These are phyloP conservation scores for Quercus dentata DNA, from an alignment of 306 rosid genomes.

Conservation along the genomic window DNA sequence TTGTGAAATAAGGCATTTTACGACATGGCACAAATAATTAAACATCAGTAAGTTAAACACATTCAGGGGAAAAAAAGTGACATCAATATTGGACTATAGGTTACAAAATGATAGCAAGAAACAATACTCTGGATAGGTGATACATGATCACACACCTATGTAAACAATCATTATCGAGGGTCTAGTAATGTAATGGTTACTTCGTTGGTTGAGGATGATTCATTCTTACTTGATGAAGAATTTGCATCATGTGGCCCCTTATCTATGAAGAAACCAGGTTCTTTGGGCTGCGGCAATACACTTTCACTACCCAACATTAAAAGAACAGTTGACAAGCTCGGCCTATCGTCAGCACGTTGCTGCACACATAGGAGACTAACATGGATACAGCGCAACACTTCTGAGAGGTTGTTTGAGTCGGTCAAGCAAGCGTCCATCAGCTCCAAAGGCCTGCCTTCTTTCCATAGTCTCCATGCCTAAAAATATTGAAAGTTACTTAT, in stretches of 20 bases:
- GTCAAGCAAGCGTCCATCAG: conserved; percentile 30
- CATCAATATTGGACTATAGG: too few relatives aligned
- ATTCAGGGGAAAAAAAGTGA: too few relatives aligned
- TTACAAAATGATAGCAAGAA: background rate
- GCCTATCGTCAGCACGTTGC: conserved; percentile 33
- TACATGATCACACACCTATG: too few relatives aligned
- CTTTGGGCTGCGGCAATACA: conserved; percentile 36
- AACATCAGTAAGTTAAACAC: too few relatives aligned
- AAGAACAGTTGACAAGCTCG: conserved; percentile 33
- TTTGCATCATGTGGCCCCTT: background rate
- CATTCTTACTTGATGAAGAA: conserved; percentile 3
- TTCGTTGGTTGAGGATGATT: conserved; percentile 17
- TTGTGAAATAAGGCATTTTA: too few relatives aligned
- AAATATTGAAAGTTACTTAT: background rate
- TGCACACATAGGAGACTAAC: conserved; percentile 51
- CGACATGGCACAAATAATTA: too few relatives aligned
- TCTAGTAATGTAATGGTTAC: conserved; percentile 9
- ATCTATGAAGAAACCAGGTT: conserved; percentile 41
- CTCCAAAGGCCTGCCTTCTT: conserved; percentile 32
- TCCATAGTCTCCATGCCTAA: conserved; percentile 61
- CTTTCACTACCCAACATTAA: conserved; percentile 36
- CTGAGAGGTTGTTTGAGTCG: conserved; percentile 13
- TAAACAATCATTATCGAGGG: conserved; percentile 26
- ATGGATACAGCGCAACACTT: conserved; percentile 45
- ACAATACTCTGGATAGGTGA: background rate